phyloP scores from a whole-genome alignment of 257 asterid genomes.

The Nicotiana benthamiana region DNA sequence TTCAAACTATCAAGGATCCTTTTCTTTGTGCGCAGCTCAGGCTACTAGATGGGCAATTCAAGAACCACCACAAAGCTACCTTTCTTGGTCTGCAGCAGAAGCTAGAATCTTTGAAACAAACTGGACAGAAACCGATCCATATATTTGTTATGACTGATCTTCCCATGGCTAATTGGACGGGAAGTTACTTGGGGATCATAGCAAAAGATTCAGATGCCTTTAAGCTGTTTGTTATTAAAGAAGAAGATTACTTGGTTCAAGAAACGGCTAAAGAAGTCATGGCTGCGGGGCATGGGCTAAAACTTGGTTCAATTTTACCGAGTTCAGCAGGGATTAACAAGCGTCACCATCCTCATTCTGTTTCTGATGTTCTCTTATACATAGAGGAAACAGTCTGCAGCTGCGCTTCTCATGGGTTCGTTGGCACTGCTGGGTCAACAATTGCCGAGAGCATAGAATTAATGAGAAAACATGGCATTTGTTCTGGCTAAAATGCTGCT shows the following conservation, averaged over 20 bases:
- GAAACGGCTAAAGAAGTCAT: conserved; percentile 48
- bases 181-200: conserved; percentile 62
- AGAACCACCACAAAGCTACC: conserved; percentile 66
- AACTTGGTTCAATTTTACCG: conserved; percentile 23
- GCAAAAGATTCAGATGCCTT: conserved; percentile 38
- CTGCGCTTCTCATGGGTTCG: conserved; percentile 86
- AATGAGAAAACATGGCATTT: conserved; percentile 48
- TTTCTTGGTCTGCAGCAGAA: conserved; percentile 48
- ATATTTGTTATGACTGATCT: conserved; percentile 91
- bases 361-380: conserved; percentile 51
- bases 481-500: conserved; percentile 23
- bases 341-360: conserved; percentile 32
- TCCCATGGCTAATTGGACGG: conserved; percentile 61
- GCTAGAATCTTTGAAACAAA: conserved; percentile 46
- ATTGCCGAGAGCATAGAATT: conserved; percentile 65
- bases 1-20: conserved; percentile 45
- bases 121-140: conserved; percentile 54
- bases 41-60: conserved; percentile 89
- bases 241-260: conserved; percentile 43
- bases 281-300: conserved; percentile 20
- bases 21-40: conserved; percentile 87
- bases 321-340: conserved; percentile 17
- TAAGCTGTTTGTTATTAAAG: conserved; percentile 48
- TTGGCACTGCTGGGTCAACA: conserved; percentile 89
- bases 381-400: conserved; percentile 74